phyloP scores from a whole-genome alignment of 2,329 filamentous ascomycete species.

The Alternaria longipes region DNA sequence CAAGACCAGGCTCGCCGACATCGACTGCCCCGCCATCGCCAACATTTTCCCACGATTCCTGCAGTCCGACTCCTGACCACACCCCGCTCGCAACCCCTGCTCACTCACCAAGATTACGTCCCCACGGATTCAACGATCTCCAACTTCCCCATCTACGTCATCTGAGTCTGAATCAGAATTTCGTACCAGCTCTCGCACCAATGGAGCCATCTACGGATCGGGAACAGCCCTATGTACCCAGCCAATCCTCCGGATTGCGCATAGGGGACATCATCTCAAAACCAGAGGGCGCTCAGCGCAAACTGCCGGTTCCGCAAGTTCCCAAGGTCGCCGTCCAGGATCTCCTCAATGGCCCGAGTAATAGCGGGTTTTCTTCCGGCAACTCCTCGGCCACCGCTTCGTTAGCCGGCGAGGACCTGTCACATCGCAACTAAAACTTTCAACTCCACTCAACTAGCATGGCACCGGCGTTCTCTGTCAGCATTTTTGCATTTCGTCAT shows the following conservation, averaged over 20 bases:
- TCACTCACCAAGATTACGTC: conserved; percentile 89
- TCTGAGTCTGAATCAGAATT: conserved; percentile 68
- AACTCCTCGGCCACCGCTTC: conserved; percentile 81
- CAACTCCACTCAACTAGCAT: conserved; percentile 30
- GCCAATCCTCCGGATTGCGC: conserved; percentile 71
- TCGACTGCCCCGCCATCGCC: conserved; percentile 96
- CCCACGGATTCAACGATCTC: conserved; percentile 73
- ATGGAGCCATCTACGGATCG: conserved; percentile 73
- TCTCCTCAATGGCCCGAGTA: conserved; percentile 68
- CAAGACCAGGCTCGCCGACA: conserved; percentile 90
- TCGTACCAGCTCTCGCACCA: conserved; percentile 71
- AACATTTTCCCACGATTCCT: conserved; percentile 94
- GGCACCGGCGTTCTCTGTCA: conserved; percentile 43
- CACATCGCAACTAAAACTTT: conserved; percentile 45
- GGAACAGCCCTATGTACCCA: conserved; percentile 67
- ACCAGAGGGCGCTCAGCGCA: conserved; percentile 85
- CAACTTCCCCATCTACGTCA: conserved; percentile 89
- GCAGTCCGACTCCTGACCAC: conserved; percentile 95
- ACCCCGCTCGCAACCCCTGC: conserved; percentile 98
- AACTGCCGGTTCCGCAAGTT: conserved; percentile 89
- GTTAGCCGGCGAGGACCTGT: conserved; percentile 67
- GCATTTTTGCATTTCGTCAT: conserved; percentile 41
- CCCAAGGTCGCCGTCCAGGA: conserved; percentile 90
- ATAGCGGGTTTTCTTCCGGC: conserved; percentile 74
- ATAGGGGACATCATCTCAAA: conserved; percentile 93